Evolutionary conservation across 108 stramenopile species (phyloP).

Genomic region (Conticribra weissflogii): DNA sequence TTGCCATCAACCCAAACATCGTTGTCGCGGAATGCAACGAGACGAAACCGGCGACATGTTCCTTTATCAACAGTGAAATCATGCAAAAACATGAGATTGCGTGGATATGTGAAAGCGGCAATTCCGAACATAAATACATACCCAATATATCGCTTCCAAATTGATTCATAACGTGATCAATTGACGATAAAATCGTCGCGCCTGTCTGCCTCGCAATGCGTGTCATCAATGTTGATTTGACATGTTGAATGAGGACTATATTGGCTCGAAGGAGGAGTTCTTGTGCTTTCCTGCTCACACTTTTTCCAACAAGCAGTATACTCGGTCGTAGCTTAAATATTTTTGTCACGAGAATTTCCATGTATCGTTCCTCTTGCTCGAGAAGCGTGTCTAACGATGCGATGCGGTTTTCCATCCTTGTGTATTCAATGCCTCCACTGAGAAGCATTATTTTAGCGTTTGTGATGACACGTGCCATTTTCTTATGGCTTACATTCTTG

Average conservation of each 20-base stretch:
- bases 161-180: conserved; percentile 91
- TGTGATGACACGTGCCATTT: conserved; percentile 71
- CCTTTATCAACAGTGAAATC: too few species aligned
- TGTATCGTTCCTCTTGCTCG: conserved; percentile 94
- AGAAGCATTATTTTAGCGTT: conserved; percentile 93
- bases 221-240: conserved; percentile 84
- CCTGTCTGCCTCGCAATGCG: conserved; percentile 92
- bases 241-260: conserved; percentile 90
- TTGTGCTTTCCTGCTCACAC: conserved; percentile 89
- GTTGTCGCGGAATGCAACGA: conserved; percentile 87
- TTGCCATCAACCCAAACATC: conserved; percentile 67
- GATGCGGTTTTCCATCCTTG: conserved; percentile 84
- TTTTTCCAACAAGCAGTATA: conserved; percentile 82
- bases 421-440: conserved; percentile 93
- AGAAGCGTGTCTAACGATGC: conserved; percentile 89
- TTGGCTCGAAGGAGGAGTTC: conserved; percentile 81
- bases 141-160: conserved; percentile 79
- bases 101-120: too few species aligned
- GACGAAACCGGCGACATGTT: conserved; percentile 81
- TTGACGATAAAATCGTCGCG: conserved; percentile 85
- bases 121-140: too few species aligned
- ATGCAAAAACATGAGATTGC: too few species aligned
- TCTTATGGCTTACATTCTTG: conserved; percentile 91
- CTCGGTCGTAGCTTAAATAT: conserved; percentile 91
- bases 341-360: conserved; percentile 92